A percentile compares a stretch with the other conserved stretches of the same genome.
These are phyloP conservation scores for Pezizomycotina sp. DNA, from an alignment of 2,329 filamentous ascomycete genomes.

Conservation along the genomic window DNA sequence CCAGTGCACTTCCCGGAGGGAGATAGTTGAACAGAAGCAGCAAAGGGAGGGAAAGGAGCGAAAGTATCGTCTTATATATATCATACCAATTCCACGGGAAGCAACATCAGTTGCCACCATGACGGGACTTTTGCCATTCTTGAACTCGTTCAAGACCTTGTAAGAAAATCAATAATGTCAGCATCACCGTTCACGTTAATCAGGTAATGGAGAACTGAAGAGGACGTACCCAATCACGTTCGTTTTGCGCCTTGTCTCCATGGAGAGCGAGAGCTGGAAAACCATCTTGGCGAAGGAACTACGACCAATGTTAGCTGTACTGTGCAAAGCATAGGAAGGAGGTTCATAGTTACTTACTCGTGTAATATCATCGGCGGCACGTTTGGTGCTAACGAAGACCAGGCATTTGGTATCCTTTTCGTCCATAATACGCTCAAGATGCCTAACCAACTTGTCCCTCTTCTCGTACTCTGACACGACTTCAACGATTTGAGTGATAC, in stretches of 20 bases:
- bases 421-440: slow-evolving; percentile 95
- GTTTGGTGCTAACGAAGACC: slow-evolving; percentile 87
- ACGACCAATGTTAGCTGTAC: slow-evolving; percentile 45
- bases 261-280: slow-evolving; percentile 96
- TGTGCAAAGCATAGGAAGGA: slow-evolving; percentile 28
- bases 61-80: slow-evolving; percentile 87
- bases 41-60: slow-evolving; percentile 13
- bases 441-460: slow-evolving; percentile 82
- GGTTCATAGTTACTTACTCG: slow-evolving; percentile 14
- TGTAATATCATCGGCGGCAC: slow-evolving; percentile 82
- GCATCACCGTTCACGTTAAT: too few species aligned
- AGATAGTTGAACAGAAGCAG: slow-evolving; percentile 20
- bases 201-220: not conserved
- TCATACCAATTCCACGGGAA: slow-evolving; percentile 85
- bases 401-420: slow-evolving; percentile 88
- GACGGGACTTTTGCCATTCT: slow-evolving; percentile 73
- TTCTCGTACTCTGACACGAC: slow-evolving; percentile 87
- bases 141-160: slow-evolving; percentile 67
- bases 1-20: too few species aligned
- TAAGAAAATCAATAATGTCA: too few species aligned
- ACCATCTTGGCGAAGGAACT: slow-evolving; percentile 35
- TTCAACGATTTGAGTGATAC: slow-evolving; percentile 87
- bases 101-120: slow-evolving; percentile 91
- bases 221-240: slow-evolving; percentile 54
- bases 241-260: slow-evolving; percentile 82